Percentiles rank a stretch among this genome's conserved stretches.
Evolutionary conservation across 1,284 basidiomycete species (phyloP).

Genomic region (Salmacisia buchloeana): DNA sequence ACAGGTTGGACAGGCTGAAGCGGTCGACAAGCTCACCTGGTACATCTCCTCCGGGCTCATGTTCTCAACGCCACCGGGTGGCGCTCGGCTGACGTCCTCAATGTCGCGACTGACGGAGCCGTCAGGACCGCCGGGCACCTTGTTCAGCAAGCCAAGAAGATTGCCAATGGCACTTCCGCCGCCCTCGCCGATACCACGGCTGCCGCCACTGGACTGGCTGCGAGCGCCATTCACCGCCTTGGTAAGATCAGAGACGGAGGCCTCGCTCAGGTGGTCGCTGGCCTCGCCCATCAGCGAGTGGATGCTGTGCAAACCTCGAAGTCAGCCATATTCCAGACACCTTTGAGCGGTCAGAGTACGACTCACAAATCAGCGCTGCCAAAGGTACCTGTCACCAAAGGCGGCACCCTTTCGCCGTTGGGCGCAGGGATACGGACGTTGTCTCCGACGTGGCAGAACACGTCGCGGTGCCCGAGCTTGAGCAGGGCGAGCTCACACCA

Average conservation of each 20-base stretch:
- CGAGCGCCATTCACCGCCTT: slow-evolving; percentile 63
- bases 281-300: slow-evolving; percentile 56
- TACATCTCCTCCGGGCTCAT: slow-evolving; percentile 87
- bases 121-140: slow-evolving; percentile 50
- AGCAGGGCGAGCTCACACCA: slow-evolving; percentile 59
- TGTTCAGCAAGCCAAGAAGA: slow-evolving; percentile 54
- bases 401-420: slow-evolving; percentile 69
- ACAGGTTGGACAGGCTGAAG: background rate
- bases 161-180: slow-evolving; percentile 33
- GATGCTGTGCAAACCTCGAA: slow-evolving; percentile 7
- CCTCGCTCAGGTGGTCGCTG: slow-evolving; percentile 60
- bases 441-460: slow-evolving; percentile 86
- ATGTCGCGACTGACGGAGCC: slow-evolving; percentile 31
- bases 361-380: slow-evolving; percentile 70
- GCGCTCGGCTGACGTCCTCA: slow-evolving; percentile 33
- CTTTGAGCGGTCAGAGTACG: too few species aligned
- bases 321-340: background rate
- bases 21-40: slow-evolving; percentile 6
- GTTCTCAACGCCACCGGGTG: slow-evolving; percentile 56
- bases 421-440: slow-evolving; percentile 69
- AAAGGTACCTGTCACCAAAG: slow-evolving; percentile 82
- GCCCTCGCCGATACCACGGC: slow-evolving; percentile 37
- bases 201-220: slow-evolving; percentile 13
- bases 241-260: slow-evolving; percentile 82
- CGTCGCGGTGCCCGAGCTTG: slow-evolving; percentile 66